Evolutionary conservation across 495 filamentous ascomycete genomes (phyloP), one percentile per base, ranked within the genome.

Genomic region (Trichoderma gamsii): DNA sequence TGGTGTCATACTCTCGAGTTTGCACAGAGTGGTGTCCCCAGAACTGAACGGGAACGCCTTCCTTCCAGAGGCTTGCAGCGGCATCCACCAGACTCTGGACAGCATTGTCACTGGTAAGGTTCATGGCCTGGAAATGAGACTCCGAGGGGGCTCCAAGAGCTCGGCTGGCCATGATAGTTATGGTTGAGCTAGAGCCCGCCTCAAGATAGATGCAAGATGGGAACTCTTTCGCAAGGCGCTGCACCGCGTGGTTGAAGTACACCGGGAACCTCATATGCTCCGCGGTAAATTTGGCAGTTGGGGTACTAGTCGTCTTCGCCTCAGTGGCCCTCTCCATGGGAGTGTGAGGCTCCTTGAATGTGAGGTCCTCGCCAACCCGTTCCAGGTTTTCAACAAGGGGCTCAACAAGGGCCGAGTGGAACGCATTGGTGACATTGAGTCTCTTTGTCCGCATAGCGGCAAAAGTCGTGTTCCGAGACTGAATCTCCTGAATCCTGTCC

Each of bases 241-340:
- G 70, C 0, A 86, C 69, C 0, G 84, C 84, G 4, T 83, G 73
- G 9, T 71, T 63, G 70, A 87, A 86, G 67, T 76, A 84, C 0
- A 88, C 85, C 0, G 85, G 82, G 1, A 78, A 70, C 9, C 83
- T 74, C 64, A 80, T 79, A 66, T 88, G 85, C 1, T 79, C 70
- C 1, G 79, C 75, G 0, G 84, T 73, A 72, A 18, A 82, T 67
- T 2, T 49, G 66, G 12, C 75, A 81, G 67, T 85, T 79, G 23
- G n/a, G 12, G 32, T 16, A 21, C 18, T 12, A 3, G 15, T 11
- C 9, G 9, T 13, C 9, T 13, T 15, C 4, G 9, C 11, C 51
- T 73, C 56, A 13, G 72, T 73, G 4, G 73, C 59, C 13, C 71
- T n/a, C 63, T 76, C 75, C 3, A 76, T 5, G 1, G 32, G 65